A percentile compares a stretch with the other conserved stretches of the same genome.
Conservation (phyloP, 2,329 filamentous ascomycete species). For the Fusarium protoensiforme region DNA sequence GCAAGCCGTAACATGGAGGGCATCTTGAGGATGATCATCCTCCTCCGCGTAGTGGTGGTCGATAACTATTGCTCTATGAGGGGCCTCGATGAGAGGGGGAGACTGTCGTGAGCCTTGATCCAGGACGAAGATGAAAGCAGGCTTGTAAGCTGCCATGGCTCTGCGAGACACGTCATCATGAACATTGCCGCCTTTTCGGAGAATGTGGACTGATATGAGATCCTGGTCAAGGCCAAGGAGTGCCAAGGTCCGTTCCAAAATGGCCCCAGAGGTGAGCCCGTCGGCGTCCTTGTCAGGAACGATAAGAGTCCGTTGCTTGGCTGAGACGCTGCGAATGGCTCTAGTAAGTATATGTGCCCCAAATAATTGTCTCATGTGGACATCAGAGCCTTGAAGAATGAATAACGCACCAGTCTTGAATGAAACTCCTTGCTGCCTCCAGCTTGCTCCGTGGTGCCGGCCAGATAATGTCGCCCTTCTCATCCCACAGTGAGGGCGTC, state of each 20-base stretch:
- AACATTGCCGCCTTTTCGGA: constrained; percentile 69
- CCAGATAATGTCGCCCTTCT: constrained; percentile 65
- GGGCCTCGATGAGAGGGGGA: constrained; percentile 61
- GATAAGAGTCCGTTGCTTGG: constrained; percentile 62
- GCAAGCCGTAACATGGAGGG: constrained; percentile 70
- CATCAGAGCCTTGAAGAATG: neutral
- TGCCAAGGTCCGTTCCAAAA: constrained; percentile 68
- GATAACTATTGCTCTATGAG: constrained; percentile 67
- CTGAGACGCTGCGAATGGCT: constrained; percentile 2
- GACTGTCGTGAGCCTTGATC: constrained; percentile 72
- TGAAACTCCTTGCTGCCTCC: constrained; percentile 64
- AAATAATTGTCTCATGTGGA: neutral
- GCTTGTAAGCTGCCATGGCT: constrained; percentile 61
- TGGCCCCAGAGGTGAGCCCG: constrained; percentile 72
- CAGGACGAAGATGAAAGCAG: constrained; percentile 70
- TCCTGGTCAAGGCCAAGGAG: constrained; percentile 65
- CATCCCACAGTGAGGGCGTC: constrained; percentile 43
- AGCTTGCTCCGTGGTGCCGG: constrained; percentile 69
- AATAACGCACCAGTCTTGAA: constrained; percentile 64
- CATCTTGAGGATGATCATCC: constrained; percentile 65
- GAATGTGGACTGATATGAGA: constrained; percentile 67
- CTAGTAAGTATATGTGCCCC: constrained; percentile 9
- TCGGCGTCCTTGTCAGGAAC: constrained; percentile 78
- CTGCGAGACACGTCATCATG: constrained; percentile 64
- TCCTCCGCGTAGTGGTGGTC: constrained; percentile 71